Evolutionary conservation across 1,139 yeast genomes (phyloP).

Genomic region (Magnusiomyces suaveolens): DNA sequence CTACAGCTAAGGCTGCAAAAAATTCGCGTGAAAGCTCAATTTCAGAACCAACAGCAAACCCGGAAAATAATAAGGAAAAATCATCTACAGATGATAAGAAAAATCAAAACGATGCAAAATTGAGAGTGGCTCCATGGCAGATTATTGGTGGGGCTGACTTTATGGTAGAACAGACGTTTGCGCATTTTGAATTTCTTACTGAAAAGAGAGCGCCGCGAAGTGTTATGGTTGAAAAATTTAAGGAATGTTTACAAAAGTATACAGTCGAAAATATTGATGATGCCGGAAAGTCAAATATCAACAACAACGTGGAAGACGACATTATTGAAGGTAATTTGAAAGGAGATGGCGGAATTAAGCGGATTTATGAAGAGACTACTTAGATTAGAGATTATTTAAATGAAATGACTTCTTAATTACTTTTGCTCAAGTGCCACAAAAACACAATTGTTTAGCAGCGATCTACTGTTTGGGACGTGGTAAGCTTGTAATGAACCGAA

Average conservation of each 20-base stretch:
- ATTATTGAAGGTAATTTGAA: background rate
- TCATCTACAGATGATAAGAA: background rate
- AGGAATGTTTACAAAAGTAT: background rate
- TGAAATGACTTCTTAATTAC: background rate
- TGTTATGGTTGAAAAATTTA: constrained; percentile 1
- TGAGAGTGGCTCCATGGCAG: constrained; percentile 4
- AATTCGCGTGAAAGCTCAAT: background rate
- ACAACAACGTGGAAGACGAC: background rate
- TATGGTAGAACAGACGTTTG: constrained; percentile 8
- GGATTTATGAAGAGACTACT: background rate
- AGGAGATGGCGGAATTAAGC: background rate
- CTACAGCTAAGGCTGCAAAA: too few species aligned
- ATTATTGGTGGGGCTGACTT: constrained; percentile 5
- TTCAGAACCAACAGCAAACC: background rate
- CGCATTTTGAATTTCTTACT: constrained; percentile 8
- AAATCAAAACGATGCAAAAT: too few species aligned
- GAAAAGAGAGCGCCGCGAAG: constrained; percentile 6
- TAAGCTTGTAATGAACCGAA: too few species aligned
- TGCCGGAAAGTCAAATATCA: background rate
- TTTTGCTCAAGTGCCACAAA: background rate
- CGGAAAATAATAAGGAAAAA: constrained; percentile 38
- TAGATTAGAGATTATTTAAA: too few species aligned
- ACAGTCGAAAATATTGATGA: background rate
- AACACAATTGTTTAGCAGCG: background rate
- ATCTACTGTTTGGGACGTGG: too few species aligned